These are phyloP conservation scores for Telfairia occidentalis DNA, from an alignment of 331 rosid genomes.

Conservation along the genomic window DNA sequence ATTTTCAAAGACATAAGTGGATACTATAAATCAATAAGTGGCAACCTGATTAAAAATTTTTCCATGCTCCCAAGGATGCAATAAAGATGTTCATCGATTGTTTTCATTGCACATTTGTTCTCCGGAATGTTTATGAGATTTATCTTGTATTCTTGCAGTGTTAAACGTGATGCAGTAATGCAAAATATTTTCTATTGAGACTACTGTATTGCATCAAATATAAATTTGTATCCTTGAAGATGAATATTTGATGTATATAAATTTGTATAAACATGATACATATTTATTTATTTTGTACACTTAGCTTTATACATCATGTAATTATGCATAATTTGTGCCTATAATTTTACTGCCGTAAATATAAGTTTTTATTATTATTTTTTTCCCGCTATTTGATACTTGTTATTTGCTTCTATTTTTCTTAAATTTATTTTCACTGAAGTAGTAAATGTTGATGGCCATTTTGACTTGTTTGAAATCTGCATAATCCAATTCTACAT, in stretches of 20 bases:
- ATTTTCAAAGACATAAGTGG: background rate
- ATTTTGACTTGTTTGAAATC: background rate
- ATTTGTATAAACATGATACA: background rate
- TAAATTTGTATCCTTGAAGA: background rate
- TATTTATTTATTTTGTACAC: background rate
- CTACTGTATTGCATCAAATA: background rate
- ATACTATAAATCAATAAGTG: background rate
- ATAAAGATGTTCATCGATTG: background rate
- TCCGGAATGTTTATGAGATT: background rate
- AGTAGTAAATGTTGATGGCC: background rate
- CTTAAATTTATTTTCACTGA: background rate
- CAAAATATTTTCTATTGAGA: background rate
- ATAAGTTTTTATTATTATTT: too few relatives aligned
- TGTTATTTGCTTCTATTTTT: background rate
- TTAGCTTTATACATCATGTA: background rate
- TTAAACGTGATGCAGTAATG: background rate
- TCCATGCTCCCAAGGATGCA: background rate
- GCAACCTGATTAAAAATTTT: background rate
- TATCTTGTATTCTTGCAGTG: background rate
- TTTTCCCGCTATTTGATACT: background rate
- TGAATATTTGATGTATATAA: background rate
- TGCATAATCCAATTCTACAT: background rate
- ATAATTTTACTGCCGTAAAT: background rate
- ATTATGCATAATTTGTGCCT: background rate
- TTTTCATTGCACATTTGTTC: background rate